Evolutionary conservation across 306 rosid species (phyloP).

Genomic region (Sicyos edulis): DNA sequence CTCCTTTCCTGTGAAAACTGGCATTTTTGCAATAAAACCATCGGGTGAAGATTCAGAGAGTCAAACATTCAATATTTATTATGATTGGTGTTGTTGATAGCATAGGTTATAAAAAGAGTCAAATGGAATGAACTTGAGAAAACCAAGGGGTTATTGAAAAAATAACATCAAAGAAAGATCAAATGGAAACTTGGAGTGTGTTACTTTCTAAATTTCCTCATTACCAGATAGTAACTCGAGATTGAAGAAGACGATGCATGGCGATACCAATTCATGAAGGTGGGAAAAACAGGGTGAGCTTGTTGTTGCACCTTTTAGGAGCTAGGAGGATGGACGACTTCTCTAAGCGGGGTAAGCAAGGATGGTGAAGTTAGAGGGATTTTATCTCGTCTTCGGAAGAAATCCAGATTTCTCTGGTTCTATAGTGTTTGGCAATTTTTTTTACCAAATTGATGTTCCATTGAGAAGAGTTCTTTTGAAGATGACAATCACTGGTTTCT

Average conservation of each 20-base stretch:
- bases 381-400: neutral
- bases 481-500: neutral
- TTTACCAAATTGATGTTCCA: neutral
- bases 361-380: neutral
- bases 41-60: neutral
- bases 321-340: neutral
- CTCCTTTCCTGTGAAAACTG: conserved; percentile 16
- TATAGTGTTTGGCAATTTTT: too few relatives aligned
- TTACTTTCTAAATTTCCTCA: neutral
- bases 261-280: neutral
- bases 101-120: neutral
- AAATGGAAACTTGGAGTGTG: neutral
- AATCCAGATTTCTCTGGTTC: neutral
- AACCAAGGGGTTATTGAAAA: neutral
- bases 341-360: neutral
- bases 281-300: neutral
- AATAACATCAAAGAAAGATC: neutral
- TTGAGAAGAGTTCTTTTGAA: neutral
- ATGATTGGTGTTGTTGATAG: neutral
- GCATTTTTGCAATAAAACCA: too few relatives aligned
- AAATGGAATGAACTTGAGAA: neutral
- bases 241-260: neutral
- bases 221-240: neutral
- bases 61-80: neutral
- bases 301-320: neutral